A percentile compares a stretch with the other conserved stretches of the same genome.
These are phyloP conservation scores for Escallonia herrerae DNA, from an alignment of 129 eudicot genomes.

Conservation along the genomic window DNA sequence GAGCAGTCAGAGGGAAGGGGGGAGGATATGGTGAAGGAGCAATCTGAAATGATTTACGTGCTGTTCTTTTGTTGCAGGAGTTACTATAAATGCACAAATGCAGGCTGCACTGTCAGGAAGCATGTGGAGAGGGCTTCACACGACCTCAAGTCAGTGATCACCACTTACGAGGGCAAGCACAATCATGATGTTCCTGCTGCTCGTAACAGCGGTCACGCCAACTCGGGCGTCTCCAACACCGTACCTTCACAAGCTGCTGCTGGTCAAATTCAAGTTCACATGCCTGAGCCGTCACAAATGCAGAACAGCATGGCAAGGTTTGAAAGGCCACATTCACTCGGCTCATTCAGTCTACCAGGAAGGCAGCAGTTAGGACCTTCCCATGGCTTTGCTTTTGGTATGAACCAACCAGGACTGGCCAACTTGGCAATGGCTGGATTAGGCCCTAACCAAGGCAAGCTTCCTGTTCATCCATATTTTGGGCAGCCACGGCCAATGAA, in stretches of 20 bases:
- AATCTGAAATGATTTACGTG: background rate
- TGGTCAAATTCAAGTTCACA: conserved; percentile 30
- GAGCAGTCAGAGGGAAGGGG: no score
- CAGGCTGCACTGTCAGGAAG: conserved; percentile 83
- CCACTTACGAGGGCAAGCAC: conserved; percentile 90
- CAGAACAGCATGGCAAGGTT: conserved; percentile 50
- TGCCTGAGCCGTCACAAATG: conserved; percentile 53
- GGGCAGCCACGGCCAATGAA: conserved; percentile 35
- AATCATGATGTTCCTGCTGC: conserved; percentile 90
- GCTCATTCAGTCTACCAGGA: conserved; percentile 31
- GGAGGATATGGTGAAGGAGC: no score
- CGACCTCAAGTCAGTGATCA: conserved; percentile 80
- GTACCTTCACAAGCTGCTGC: conserved; percentile 25
- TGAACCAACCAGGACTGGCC: conserved; percentile 42
- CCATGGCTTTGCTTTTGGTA: conserved; percentile 49
- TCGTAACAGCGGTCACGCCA: conserved; percentile 61
- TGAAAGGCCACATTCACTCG: conserved; percentile 39
- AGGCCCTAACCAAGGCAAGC: conserved; percentile 36
- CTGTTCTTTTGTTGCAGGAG: conserved; percentile 49
- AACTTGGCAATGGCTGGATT: conserved; percentile 52
- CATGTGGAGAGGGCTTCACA: conserved; percentile 90
- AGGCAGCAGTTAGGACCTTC: conserved; percentile 40
- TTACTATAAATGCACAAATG: conserved; percentile 85
- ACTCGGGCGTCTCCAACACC: conserved; percentile 23
- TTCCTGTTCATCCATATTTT: conserved; percentile 39